Base-by-base conservation (phyloP, 2,329 filamentous ascomycete species). In the Claviceps humidiphila region DNA sequence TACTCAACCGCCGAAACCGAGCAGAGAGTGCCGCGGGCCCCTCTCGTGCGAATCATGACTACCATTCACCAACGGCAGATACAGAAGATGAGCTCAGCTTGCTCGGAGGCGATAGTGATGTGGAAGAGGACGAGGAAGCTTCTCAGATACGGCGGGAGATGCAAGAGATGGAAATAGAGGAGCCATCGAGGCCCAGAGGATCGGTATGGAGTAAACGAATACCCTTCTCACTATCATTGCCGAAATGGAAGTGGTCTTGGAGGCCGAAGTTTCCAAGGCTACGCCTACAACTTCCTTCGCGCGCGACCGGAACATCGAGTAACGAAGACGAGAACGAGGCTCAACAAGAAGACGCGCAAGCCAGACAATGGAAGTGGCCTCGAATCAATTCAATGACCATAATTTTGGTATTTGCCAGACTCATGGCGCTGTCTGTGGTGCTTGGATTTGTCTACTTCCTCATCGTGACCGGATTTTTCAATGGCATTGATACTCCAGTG, bases 81-180 rank as follows among this genome's bases (percentile, higher is more conserved):
- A 76, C 71, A 1, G 89, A 89, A 53, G 84, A 82, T 55, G 84
- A 90, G 56, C 76, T 74, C 54, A 74, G 74, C 58, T 63, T 74
- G 26, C 72, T 79, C 68, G 67, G 76, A 71, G 72, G 66, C 69
- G 71, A 74, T 30, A 70, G 67, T 22, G 71, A 56, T 24, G 26
- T 16, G 11, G 71, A 68, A 50, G 71, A 71, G 48, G 65, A 66
- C 42, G 76, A 67, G 37, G 77, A 86, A 58, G 80, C 80, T 40
- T 80, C 79, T 37, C 80, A 82, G 56, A 76, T 93, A 60, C 82
- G 87, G 56, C 78, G 85, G 58, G 87, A 93, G 68, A 84, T 97
- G 72, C 81, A 94, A 63, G 86, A 96, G 76, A 82, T 95, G 77
- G 89, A 94, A 59, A 80, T 94, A 43, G 79, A 89, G 61, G 89